Evolutionary conservation across 306 rosid genomes (phyloP).

Genomic region (Cercis canadensis): DNA sequence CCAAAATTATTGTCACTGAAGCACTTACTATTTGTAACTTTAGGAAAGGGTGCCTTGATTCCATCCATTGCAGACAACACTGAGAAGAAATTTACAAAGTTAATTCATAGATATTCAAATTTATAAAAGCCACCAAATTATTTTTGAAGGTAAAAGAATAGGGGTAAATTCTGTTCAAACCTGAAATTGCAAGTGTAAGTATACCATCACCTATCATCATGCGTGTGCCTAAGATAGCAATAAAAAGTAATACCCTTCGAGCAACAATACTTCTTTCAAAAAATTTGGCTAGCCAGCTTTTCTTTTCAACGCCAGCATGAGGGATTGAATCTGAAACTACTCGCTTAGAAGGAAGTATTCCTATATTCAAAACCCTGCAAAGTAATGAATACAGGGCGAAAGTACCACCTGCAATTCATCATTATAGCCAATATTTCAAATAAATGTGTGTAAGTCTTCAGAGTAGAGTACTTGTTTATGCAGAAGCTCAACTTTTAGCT

Average conservation of each 20-base stretch:
- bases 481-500: too few relatives aligned
- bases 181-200: conserved; percentile 60
- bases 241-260: conserved; percentile 70
- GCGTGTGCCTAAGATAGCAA: conserved; percentile 82
- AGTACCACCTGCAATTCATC: conserved; percentile 69
- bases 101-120: neutral
- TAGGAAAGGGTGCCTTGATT: neutral
- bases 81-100: neutral
- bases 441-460: too few relatives aligned
- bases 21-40: neutral
- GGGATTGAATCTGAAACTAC: conserved; percentile 29
- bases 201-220: conserved; percentile 71
- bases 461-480: too few relatives aligned
- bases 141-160: neutral
- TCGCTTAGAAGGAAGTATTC: conserved; percentile 60
- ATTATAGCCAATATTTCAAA: too few relatives aligned
- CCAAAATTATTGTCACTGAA: too few relatives aligned
- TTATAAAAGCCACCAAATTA: neutral
- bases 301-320: conserved; percentile 22
- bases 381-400: conserved; percentile 82
- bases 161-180: neutral
- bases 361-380: conserved; percentile 67
- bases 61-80: conserved; percentile 3
- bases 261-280: conserved; percentile 62
- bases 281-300: conserved; percentile 57